Evolutionary conservation across 75 land plant species (phyloP), one percentile per base, ranked within the genome.

Genomic region (Adiantum capillusveneris): DNA sequence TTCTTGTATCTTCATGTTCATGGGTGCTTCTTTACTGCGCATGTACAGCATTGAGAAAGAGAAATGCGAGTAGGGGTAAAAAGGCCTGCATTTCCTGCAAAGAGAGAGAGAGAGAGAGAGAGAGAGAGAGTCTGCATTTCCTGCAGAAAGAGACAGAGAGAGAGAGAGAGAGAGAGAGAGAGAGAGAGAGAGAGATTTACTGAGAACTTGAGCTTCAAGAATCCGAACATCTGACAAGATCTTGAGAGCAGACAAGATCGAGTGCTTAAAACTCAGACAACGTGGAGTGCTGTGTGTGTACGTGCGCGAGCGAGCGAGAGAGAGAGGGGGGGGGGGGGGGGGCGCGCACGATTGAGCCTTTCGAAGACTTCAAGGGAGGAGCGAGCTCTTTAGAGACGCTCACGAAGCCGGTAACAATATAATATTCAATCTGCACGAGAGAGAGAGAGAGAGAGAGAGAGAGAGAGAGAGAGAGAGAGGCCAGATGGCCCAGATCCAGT

Each of bases 151-250:
- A 6, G 22, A 46, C 6, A 17, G 6, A 46, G 50, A n/a, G n/a
- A 46, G 13, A 21, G 14, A 21, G 22, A 6, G 13, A 21, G 22
- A 21, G 14, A 6, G 17, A 17, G 22, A 46, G 14, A 17, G 50
- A 6, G 50, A 21, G 14, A 14, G 17, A 46, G 50, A 14, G 17
- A 46, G 50, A 46, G 17, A 21, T 18, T 46, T 46, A 53, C 55
- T 7, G 55, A 53, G 9, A 26, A 53, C 25, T 53, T 53, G 6
- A 25, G 25, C 25, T 53, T 53, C 25, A 53, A 53, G 28, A 53
- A 53, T 22, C 55, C 55, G 28, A 53, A 26, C 55, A 53, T 53
- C 17, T 46, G 5, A n/a, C 21, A n/a, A 20, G 49, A 20, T 46
- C 21, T n/a, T 17, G 49, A 39, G 13, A 13, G 13, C 7, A 13